Evolutionary conservation across 2,329 filamentous ascomycete genomes (phyloP).

Genomic region (Fusarium sp.): DNA sequence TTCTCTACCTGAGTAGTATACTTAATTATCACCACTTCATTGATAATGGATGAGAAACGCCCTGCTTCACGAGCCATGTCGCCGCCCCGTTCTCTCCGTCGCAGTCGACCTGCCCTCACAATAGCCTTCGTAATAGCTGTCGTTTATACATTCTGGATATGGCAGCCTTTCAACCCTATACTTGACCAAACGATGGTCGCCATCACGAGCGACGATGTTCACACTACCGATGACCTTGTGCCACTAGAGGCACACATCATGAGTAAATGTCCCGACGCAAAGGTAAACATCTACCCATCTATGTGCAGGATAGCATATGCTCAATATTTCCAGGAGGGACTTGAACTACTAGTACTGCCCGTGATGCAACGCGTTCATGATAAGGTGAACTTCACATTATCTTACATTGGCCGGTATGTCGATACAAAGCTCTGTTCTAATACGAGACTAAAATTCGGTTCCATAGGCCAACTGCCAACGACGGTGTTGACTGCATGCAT

Average conservation of each 20-base stretch:
- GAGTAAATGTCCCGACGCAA: slow-evolving; percentile 94
- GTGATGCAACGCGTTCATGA: slow-evolving; percentile 83
- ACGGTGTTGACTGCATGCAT: slow-evolving; percentile 88
- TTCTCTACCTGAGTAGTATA: slow-evolving; percentile 3
- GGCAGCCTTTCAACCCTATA: slow-evolving; percentile 34
- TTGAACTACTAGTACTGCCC: slow-evolving; percentile 82
- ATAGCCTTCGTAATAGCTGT: slow-evolving; percentile 38
- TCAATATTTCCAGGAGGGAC: slow-evolving; percentile 67
- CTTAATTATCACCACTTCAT: neutral
- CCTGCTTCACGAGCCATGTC: slow-evolving; percentile 31
- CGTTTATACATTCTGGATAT: slow-evolving; percentile 41
- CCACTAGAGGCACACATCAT: slow-evolving; percentile 95
- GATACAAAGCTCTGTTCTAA: neutral
- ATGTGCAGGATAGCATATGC: neutral
- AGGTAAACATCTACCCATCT: slow-evolving; percentile 50
- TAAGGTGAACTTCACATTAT: slow-evolving; percentile 90
- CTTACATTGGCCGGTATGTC: slow-evolving; percentile 82
- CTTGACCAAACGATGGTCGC: slow-evolving; percentile 8
- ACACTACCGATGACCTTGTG: slow-evolving; percentile 56
- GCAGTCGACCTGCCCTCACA: slow-evolving; percentile 35
- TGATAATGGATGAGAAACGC: slow-evolving; percentile 47
- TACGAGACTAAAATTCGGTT: neutral
- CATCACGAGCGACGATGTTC: neutral
- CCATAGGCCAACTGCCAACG: slow-evolving; percentile 73
- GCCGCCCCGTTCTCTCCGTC: slow-evolving; percentile 36